Percentiles rank a stretch among this genome's conserved stretches.
Conservation (phyloP, 176 grass and related monocot genomes). For the Cenchrus purpureus region DNA sequence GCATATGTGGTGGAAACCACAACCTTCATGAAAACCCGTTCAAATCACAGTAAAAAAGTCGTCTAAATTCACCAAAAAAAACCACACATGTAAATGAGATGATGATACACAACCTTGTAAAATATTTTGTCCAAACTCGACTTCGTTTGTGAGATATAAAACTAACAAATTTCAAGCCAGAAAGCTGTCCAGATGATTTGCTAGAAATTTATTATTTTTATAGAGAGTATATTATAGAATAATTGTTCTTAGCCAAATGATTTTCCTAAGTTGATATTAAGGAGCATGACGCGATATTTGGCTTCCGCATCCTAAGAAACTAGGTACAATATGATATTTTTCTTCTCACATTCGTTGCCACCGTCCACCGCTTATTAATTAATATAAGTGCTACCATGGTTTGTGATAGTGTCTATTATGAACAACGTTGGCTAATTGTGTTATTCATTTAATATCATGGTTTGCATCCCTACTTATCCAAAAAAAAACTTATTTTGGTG, state of each 20-base stretch:
- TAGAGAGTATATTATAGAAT: background rate
- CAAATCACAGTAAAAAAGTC: too few species aligned
- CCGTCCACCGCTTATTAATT: background rate
- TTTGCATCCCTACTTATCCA: background rate
- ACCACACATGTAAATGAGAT: too few species aligned
- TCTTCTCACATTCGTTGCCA: background rate
- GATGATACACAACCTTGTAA: too few species aligned
- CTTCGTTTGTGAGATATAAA: too few species aligned
- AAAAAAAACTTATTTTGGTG: background rate
- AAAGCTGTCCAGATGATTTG: too few species aligned
- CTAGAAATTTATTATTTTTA: too few species aligned
- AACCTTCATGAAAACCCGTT: too few species aligned
- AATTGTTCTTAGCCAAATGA: background rate
- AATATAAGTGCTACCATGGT: background rate
- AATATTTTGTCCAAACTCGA: too few species aligned
- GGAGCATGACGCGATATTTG: background rate
- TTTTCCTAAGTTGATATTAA: background rate
- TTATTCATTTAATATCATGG: background rate
- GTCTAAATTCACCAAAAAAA: too few species aligned
- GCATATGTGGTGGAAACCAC: too few species aligned
- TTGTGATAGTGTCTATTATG: background rate
- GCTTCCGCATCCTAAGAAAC: background rate
- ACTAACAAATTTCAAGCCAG: too few species aligned
- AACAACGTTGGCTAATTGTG: background rate
- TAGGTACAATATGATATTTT: background rate